Base-by-base conservation (phyloP, 257 asterid genomes). In the Jacaranda copaia region DNA sequence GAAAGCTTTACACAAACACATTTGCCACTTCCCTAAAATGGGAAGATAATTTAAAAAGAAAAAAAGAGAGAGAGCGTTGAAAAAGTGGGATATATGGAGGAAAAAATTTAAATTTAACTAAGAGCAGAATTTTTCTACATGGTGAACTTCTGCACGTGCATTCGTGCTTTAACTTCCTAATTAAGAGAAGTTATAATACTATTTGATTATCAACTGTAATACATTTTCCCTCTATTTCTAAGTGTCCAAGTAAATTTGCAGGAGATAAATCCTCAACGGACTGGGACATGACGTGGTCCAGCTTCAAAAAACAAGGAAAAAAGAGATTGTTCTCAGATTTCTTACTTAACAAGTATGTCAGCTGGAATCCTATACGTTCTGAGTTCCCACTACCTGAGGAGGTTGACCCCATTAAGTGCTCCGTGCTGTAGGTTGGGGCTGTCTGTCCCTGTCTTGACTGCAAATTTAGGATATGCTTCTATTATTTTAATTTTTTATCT, bases 251-350 rank as follows among this genome's bases (percentile, higher is more conserved):
- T 72, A n/a, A 15, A 19, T 75, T 20, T 82, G 73, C 51, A 87
- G 99, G 89, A 65, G 96, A 89, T 72, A 84, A 87, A 74, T 91
- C 25, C 82, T 87, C 97, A 19, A 93, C 88, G 8, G 98, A 95
- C 67, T 95, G 99, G 98, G 97, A 93, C 83, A 93, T 89, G 85
- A 97, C 98, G 25, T 95, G 98, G 98, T 72, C 97, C 49, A 93
- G 84, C 84, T 93, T 91, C 94, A 90, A 65, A 84, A 93, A 84
- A 87, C 92, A 81, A 85, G 96, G 97, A 19, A 91, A 86, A 80
- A 93, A 90, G 85, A 83, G 84, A 0, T 8, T 93, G 56, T 91
- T 95, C 81, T 89, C 97, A 3, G 81, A 73, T 70, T 95, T 93
- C 82, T 86, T 93, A 8, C 89, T 96, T 0, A 53, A 93, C 86